These are phyloP conservation scores for Lasiodiplodia sp. DNA, from an alignment of 2,329 filamentous ascomycete genomes.

Conservation along the genomic window DNA sequence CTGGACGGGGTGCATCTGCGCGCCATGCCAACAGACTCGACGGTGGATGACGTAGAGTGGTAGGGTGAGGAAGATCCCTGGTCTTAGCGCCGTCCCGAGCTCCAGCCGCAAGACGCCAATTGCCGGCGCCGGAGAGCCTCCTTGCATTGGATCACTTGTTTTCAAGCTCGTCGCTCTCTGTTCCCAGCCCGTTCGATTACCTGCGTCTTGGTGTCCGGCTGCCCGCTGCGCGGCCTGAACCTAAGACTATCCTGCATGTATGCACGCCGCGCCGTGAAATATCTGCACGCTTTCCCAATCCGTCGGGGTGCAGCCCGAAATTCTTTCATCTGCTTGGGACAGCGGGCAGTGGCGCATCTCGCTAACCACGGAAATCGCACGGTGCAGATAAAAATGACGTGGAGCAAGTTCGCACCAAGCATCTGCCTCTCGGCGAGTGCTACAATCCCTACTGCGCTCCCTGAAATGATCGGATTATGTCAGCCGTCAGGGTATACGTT, in stretches of 20 bases:
- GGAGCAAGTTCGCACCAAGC: background rate
- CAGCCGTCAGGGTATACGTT: background rate
- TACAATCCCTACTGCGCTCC: no score
- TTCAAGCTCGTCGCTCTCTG: background rate
- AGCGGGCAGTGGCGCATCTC: background rate
- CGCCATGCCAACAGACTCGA: background rate
- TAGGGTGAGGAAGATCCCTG: background rate
- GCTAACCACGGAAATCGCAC: background rate
- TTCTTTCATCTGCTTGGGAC: background rate
- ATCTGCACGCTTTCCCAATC: background rate
- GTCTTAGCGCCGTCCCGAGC: background rate
- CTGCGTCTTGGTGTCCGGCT: background rate
- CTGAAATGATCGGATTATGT: background rate
- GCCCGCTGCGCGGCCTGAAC: background rate
- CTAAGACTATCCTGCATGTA: background rate
- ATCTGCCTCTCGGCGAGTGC: background rate
- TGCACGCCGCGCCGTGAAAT: background rate
- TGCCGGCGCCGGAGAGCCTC: background rate
- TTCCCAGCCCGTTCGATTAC: background rate
- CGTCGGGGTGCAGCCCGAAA: background rate
- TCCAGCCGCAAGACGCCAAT: background rate
- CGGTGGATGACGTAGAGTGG: conserved; percentile 6
- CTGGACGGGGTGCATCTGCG: background rate
- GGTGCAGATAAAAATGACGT: background rate
- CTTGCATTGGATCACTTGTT: background rate